These are phyloP conservation scores for Oryza brachyantha DNA, from an alignment of 176 grass and related monocot species.

Conservation along the genomic window DNA sequence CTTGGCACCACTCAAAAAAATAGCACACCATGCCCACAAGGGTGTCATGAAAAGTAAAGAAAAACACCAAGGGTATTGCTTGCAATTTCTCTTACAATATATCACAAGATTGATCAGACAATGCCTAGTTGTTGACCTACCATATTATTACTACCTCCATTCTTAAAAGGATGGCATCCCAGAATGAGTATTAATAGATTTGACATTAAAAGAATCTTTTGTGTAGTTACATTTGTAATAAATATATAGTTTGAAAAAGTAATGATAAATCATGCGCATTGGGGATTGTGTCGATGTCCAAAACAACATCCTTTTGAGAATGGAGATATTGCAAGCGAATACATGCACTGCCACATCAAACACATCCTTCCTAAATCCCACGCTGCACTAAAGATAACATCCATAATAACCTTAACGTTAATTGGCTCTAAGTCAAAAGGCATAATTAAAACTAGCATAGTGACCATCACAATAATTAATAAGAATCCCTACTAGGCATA, in stretches of 20 bases:
- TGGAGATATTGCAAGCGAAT: not conserved
- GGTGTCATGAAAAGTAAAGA: not conserved
- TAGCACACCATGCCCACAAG: not conserved
- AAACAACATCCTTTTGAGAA: no score
- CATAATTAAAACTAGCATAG: not conserved
- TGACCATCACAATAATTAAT: not conserved
- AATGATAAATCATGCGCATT: no score
- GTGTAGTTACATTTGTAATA: no score
- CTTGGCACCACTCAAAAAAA: constrained; percentile 1
- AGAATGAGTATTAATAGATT: no score
- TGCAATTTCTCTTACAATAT: not conserved
- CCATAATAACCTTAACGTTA: not conserved
- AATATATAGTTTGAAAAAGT: no score
- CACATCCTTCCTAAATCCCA: not conserved
- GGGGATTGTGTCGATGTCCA: no score
- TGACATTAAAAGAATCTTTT: no score
- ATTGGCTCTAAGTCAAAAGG: not conserved
- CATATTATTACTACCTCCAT: not conserved
- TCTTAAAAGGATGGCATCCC: no score
- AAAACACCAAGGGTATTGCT: not conserved
- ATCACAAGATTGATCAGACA: not conserved
- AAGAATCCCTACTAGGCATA: not conserved
- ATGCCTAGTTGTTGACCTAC: not conserved
- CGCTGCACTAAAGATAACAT: not conserved
- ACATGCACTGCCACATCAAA: not conserved